These are phyloP conservation scores for Sphagnum tenellum DNA, from an alignment of 225 moss, liverwort and hornwort species.

Conservation along the genomic window DNA sequence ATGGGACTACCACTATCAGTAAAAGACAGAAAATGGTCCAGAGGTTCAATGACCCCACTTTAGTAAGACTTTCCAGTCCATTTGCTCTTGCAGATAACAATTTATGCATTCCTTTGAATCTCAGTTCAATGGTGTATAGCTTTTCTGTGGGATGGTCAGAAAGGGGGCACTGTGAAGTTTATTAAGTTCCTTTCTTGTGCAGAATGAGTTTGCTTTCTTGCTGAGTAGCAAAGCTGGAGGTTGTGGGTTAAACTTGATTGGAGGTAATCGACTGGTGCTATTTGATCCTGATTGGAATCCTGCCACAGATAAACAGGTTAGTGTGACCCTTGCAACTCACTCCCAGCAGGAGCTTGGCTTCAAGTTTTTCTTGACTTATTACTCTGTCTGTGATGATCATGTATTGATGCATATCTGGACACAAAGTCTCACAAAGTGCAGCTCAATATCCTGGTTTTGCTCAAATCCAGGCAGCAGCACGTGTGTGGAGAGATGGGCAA, in stretches of 20 bases:
- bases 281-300: constrained; percentile 99
- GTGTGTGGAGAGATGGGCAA: constrained; percentile 97
- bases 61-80: constrained; percentile 22
- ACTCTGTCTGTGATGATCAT: neutral
- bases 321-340: neutral
- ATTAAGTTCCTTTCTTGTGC: constrained; percentile 5
- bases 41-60: constrained; percentile 78
- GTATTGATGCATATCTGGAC: neutral
- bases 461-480: constrained; percentile 68
- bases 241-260: constrained; percentile 92
- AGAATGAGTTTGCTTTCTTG: constrained; percentile 97
- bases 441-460: neutral
- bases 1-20: constrained; percentile 78
- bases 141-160: no score
- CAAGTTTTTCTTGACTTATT: no score
- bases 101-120: no score
- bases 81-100: no score
- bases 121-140: no score
- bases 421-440: neutral
- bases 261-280: constrained; percentile 92
- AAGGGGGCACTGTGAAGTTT: no score
- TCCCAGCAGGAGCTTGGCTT: no score
- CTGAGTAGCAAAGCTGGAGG: constrained; percentile 99
- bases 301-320: constrained; percentile 96
- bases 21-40: constrained; percentile 92